Evolutionary conservation across 495 filamentous ascomycete genomes (phyloP).

Genomic region (Trichoderma erinaceum): DNA sequence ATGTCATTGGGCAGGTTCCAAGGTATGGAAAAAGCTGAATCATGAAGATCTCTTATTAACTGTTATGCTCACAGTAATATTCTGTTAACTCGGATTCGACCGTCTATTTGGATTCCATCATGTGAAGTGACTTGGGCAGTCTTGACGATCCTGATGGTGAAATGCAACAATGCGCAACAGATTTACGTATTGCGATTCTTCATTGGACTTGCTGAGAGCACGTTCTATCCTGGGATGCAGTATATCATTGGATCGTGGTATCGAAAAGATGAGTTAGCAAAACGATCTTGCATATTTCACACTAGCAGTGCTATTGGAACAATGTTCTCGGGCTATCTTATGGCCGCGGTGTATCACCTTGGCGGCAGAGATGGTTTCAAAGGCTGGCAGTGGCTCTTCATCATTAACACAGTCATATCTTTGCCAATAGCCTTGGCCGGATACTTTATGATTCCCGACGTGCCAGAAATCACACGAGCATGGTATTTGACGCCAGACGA

Average conservation of each 20-base stretch:
- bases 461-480: conserved; percentile 52
- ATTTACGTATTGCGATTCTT: conserved; percentile 55
- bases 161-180: conserved; percentile 41
- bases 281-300: conserved; percentile 59
- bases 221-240: conserved; percentile 44
- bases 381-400: conserved; percentile 48
- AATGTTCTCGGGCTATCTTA: conserved; percentile 57
- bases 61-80: conserved; percentile 26
- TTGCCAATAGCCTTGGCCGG: conserved; percentile 47
- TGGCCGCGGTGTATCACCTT: conserved; percentile 52
- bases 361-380: conserved; percentile 42
- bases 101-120: conserved; percentile 54
- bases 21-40: conserved; percentile 30
- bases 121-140: conserved; percentile 52
- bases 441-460: conserved; percentile 56
- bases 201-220: conserved; percentile 45
- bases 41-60: neutral
- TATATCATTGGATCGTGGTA: conserved; percentile 49
- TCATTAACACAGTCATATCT: conserved; percentile 42
- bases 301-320: conserved; percentile 44
- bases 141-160: conserved; percentile 43
- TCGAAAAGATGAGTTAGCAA: conserved; percentile 51
- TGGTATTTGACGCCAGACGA: conserved; percentile 42
- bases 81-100: conserved; percentile 41
- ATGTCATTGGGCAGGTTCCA: conserved; percentile 57